These are phyloP conservation scores for Xerocomellus intermedius DNA, from an alignment of 768 basidiomycete species.

Conservation along the genomic window DNA sequence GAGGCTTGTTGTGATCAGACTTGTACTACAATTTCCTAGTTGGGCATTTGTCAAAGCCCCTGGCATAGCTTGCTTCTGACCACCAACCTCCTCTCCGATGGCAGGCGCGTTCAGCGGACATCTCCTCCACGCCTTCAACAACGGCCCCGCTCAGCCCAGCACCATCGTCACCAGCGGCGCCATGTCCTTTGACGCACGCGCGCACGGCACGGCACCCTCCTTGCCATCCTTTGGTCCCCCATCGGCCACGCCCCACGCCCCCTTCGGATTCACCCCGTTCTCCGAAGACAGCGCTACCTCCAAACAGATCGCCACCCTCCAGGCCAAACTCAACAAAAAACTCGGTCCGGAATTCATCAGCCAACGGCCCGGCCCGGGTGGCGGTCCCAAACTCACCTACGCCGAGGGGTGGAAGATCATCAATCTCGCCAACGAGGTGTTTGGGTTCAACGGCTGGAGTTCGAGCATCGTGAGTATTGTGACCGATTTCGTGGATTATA, in stretches of 20 bases:
- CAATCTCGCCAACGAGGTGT: conserved; percentile 96
- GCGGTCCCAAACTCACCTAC: conserved; percentile 86
- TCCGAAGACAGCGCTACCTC: conserved; percentile 61
- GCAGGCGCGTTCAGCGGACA: conserved; percentile 61
- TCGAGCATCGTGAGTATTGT: conserved; percentile 72
- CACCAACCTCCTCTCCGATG: conserved; percentile 37
- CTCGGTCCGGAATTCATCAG: conserved; percentile 95
- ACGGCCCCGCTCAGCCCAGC: conserved; percentile 16
- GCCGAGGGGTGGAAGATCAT: conserved; percentile 98
- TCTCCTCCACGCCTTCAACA: conserved; percentile 46
- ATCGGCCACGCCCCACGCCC: neutral
- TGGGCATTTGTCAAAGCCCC: neutral
- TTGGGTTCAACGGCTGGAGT: conserved; percentile 97
- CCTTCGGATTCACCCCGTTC: conserved; percentile 24
- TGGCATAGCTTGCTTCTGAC: conserved; percentile 10
- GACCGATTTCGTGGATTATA: conserved; percentile 77
- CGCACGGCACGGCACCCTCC: conserved; percentile 43
- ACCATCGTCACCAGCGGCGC: conserved; percentile 48
- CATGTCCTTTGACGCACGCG: conserved; percentile 59
- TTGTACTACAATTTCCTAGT: neutral
- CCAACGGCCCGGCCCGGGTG: conserved; percentile 82
- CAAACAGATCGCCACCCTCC: conserved; percentile 59
- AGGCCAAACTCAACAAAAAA: conserved; percentile 79
- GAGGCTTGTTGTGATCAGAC: no score
- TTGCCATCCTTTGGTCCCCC: conserved; percentile 6